These are phyloP conservation scores for Balansia obtecta DNA, from an alignment of 2,329 filamentous ascomycete genomes.

Conservation along the genomic window DNA sequence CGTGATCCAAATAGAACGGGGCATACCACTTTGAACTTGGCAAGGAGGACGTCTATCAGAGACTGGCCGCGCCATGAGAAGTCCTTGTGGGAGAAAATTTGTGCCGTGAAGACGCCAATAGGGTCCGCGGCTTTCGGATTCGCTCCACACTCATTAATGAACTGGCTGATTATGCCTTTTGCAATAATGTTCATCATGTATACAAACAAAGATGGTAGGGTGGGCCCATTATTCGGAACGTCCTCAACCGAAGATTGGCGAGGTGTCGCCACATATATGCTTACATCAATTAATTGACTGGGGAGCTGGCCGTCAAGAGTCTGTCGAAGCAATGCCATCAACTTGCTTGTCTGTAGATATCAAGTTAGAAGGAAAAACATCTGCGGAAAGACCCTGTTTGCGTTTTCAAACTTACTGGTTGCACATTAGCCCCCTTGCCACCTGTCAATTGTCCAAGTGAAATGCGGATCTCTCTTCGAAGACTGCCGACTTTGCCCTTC, in stretches of 20 bases:
- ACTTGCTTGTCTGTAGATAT: conserved; percentile 20
- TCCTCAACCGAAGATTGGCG: conserved; percentile 33
- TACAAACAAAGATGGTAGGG: conserved; percentile 52
- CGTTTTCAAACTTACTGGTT: conserved; percentile 21
- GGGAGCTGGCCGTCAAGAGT: conserved; percentile 39
- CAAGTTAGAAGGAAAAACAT: background rate
- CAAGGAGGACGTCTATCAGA: conserved; percentile 71
- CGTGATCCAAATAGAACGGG: conserved; percentile 77
- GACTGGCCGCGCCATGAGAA: conserved; percentile 56
- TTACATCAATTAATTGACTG: conserved; percentile 40
- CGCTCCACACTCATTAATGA: conserved; percentile 52
- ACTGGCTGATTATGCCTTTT: conserved; percentile 61
- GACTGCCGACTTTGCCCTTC: conserved; percentile 56
- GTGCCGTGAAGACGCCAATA: conserved; percentile 63
- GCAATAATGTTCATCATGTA: conserved; percentile 68
- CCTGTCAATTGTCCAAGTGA: conserved; percentile 62
- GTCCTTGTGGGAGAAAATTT: conserved; percentile 57
- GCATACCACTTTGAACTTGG: conserved; percentile 71
- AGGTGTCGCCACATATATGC: conserved; percentile 36
- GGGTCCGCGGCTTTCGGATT: conserved; percentile 59
- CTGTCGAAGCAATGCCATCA: conserved; percentile 33
- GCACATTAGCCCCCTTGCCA: conserved; percentile 47
- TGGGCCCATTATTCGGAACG: conserved; percentile 36
- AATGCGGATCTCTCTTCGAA: conserved; percentile 59
- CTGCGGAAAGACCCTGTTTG: conserved; percentile 9